phyloP scores from a whole-genome alignment of 768 basidiomycete genomes.

The Asterophora lycoperdoides region DNA sequence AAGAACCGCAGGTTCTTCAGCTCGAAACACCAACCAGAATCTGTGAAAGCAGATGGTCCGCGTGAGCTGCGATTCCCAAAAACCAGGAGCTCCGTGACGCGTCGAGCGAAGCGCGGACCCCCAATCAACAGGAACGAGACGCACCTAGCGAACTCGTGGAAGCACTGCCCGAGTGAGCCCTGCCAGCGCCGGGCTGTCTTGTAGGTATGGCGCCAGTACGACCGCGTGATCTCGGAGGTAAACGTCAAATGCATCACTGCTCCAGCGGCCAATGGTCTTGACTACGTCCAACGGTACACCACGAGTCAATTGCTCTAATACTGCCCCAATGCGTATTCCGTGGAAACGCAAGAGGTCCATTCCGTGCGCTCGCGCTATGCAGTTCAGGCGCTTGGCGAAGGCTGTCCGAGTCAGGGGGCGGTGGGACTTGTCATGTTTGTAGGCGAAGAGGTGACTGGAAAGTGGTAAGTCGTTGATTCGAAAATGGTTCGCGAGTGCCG shows the following conservation, averaged over 20 bases:
- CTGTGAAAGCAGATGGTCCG: neutral
- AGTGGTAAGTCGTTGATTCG: conserved; percentile 8
- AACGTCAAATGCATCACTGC: neutral
- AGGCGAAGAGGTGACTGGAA: conserved; percentile 7
- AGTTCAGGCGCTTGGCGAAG: conserved; percentile 15
- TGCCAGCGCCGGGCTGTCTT: neutral
- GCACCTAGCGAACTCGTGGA: neutral
- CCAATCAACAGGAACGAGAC: neutral
- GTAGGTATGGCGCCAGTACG: conserved; percentile 1
- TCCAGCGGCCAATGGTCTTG: conserved; percentile 10
- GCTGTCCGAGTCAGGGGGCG: conserved; percentile 19
- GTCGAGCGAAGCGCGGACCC: neutral
- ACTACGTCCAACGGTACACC: conserved; percentile 13
- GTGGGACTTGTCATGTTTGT: neutral
- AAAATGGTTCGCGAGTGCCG: conserved; percentile 12
- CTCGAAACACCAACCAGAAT: neutral
- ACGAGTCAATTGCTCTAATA: conserved; percentile 19
- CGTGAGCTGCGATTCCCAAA: conserved; percentile 1
- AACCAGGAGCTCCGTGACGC: neutral
- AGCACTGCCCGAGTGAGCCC: neutral
- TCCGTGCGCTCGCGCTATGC: neutral
- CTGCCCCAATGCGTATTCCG: conserved; percentile 25
- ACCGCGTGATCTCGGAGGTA: conserved; percentile 1
- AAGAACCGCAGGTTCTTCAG: neutral
- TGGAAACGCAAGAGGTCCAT: conserved; percentile 19